These are phyloP conservation scores for Mucor sp. DNA, from an alignment of 371 early-diverging fungal genomes.

Conservation along the genomic window DNA sequence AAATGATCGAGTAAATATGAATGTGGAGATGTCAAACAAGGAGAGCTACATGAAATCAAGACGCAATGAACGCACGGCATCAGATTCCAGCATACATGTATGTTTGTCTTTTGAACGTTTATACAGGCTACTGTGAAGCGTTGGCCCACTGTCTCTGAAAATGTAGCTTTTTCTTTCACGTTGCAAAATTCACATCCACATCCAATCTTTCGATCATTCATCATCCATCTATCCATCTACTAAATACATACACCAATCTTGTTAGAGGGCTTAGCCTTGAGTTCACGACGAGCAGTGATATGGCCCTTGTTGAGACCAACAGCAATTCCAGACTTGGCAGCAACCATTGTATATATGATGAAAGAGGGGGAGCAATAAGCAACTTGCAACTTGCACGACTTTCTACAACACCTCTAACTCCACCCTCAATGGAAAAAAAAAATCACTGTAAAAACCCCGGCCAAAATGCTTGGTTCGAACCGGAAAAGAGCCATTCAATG, in stretches of 20 bases:
- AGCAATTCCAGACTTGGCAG: conserved; percentile 72
- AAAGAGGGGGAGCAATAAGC: conserved; percentile 19
- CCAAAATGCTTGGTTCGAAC: not conserved
- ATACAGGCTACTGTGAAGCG: not conserved
- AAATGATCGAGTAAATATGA: not conserved
- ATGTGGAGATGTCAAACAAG: not conserved
- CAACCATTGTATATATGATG: conserved; percentile 32
- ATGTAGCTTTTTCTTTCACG: not conserved
- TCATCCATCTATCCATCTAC: conserved; percentile 33
- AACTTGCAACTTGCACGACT: not conserved
- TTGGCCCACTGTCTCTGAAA: no score
- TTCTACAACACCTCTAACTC: not conserved
- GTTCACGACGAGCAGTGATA: conserved; percentile 82
- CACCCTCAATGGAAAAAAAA: not conserved
- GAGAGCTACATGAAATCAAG: not conserved
- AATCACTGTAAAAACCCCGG: not conserved
- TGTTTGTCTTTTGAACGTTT: no score
- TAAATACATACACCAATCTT: conserved; percentile 85
- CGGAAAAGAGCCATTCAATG: not conserved
- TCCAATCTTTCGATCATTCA: not conserved
- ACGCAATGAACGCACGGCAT: no score
- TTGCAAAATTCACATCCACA: not conserved
- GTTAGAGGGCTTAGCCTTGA: conserved; percentile 79
- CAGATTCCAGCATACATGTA: no score
- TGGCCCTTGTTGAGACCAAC: conserved; percentile 86